Percentiles rank a stretch among this genome's conserved stretches.
Evolutionary conservation across 1,284 basidiomycete species (phyloP).

Genomic region (Heliocybe sulcata): DNA sequence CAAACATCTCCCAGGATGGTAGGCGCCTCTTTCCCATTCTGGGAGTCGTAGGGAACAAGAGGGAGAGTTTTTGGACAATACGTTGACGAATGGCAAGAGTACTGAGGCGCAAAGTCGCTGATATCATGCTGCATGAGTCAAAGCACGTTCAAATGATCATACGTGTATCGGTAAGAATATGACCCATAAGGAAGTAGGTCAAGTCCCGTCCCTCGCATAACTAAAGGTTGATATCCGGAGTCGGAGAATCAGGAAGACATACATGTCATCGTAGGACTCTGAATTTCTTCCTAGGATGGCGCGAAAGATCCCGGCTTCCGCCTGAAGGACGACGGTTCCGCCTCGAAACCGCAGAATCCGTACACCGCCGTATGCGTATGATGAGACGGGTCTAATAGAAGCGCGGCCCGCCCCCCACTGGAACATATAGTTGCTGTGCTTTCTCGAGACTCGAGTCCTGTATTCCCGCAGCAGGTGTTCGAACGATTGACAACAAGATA

Average conservation of each 20-base stretch:
- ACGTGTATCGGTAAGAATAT: background rate
- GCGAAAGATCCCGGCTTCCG: background rate
- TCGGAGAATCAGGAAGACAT: background rate
- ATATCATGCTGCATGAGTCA: too few species aligned
- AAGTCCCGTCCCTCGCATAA: background rate
- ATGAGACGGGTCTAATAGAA: too few species aligned
- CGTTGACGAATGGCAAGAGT: background rate
- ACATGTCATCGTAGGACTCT: background rate
- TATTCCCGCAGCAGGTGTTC: too few species aligned
- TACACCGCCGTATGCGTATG: background rate
- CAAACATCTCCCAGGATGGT: too few species aligned
- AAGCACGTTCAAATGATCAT: background rate
- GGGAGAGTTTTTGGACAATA: background rate
- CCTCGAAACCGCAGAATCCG: background rate
- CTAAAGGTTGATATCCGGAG: background rate
- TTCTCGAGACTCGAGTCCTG: too few species aligned
- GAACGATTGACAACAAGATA: too few species aligned
- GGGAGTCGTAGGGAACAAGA: background rate
- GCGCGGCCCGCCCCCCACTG: too few species aligned
- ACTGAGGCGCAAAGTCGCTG: background rate
- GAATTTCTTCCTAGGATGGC: background rate
- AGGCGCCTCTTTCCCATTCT: background rate
- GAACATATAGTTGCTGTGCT: too few species aligned
- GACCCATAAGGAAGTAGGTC: background rate
- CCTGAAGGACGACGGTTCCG: conserved; percentile 3